Conservation (phyloP, 148 eudicot species). For the Rhododendron ferrugineum region DNA sequence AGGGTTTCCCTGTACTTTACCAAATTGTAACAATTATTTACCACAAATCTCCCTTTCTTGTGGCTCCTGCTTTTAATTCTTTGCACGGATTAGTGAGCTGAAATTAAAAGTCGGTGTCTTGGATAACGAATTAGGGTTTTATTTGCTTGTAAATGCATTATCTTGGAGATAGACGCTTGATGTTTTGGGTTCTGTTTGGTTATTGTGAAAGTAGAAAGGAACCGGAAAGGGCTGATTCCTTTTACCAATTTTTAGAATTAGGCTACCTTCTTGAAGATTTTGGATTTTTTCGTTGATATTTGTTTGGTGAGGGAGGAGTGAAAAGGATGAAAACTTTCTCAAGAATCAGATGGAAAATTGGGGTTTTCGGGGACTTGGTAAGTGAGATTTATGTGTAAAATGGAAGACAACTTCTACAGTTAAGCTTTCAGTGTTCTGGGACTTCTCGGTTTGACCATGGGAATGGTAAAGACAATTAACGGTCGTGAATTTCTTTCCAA, state of each 20-base stretch:
- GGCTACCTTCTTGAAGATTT: neutral
- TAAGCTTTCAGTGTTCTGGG: neutral
- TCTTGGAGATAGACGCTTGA: neutral
- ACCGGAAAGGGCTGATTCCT: neutral
- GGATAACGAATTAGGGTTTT: conserved; percentile 3
- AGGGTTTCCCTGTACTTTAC: neutral
- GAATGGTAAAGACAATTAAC: neutral
- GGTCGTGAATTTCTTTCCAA: neutral
- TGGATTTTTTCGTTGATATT: neutral
- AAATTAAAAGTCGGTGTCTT: neutral
- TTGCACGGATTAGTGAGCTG: neutral
- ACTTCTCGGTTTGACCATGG: neutral
- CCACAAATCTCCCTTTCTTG: neutral
- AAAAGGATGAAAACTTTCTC: neutral
- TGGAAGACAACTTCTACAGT: neutral
- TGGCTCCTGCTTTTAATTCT: neutral
- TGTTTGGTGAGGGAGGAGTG: neutral
- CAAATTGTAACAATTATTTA: neutral
- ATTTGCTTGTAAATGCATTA: neutral
- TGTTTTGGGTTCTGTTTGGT: neutral
- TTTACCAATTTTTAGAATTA: neutral
- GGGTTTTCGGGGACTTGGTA: neutral
- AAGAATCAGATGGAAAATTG: neutral
- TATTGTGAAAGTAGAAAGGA: neutral
- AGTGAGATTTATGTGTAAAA: neutral